Conservation (phyloP, 83 land plant species). For the Picea abies region DNA sequence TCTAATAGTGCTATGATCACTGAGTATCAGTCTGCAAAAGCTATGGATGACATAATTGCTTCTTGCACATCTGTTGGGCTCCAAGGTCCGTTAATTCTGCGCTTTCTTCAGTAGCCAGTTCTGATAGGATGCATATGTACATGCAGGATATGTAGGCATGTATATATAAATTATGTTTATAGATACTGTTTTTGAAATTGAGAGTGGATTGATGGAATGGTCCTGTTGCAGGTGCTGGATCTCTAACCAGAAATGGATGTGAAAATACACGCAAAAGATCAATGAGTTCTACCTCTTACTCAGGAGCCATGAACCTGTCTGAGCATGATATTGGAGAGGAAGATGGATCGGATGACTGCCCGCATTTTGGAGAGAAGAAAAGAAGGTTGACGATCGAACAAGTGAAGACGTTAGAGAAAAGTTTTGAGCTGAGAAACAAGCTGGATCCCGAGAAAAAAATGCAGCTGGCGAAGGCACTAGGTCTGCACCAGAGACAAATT, state of each 20-base stretch:
- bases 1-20: not conserved
- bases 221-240: not conserved
- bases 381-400: constrained; percentile 46
- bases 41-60: not conserved
- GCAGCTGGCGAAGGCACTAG: constrained; percentile 47
- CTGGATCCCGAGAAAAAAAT: constrained; percentile 54
- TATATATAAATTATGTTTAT: not conserved
- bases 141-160: no score
- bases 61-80: not conserved
- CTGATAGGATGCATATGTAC: not conserved
- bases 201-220: not conserved
- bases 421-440: constrained; percentile 57
- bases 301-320: not conserved
- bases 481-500: constrained; percentile 50
- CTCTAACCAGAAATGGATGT: not conserved
- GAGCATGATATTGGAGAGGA: not conserved
- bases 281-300: not conserved
- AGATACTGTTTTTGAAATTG: no score
- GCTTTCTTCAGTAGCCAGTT: not conserved
- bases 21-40: no score
- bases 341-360: not conserved
- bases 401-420: constrained; percentile 48
- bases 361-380: constrained; percentile 38
- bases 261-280: not conserved
- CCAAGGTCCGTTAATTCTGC: constrained; percentile 12